Evolutionary conservation across 2,329 filamentous ascomycete genomes (phyloP), one percentile per base, ranked within the genome.

Genomic region (Xylaria sp.): DNA sequence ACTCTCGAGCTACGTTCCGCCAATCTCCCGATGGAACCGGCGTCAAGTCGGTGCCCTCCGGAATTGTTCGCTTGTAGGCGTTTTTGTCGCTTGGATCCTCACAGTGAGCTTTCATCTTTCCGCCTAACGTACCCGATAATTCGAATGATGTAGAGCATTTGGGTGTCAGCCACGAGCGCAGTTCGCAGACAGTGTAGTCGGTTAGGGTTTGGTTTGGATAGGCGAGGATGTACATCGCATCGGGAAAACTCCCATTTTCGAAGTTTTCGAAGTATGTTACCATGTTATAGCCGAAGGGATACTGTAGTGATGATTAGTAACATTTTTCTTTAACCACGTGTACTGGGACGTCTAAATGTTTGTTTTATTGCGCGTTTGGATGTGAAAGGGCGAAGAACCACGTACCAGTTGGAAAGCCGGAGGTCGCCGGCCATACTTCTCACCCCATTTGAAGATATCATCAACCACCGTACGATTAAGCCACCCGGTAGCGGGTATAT

Each of bases 361-460:
- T 4, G 18, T 7, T 9, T 18, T 12, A 31, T 46, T n/a, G 36
- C 18, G 20, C 20, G 48, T 20, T n/a, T 18, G 31, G 10, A 36
- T 12, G 6, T 15, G 18, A 39, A 62, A 41, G 46, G 25, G 20
- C 18, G 13, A 55, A 39, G 18, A 49, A 9, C n/a, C 67, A 82
- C 78, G 78, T 79, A 80, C 84, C 58, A 83, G 76, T 65, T 75
- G 80, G 71, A 88, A 90, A 6, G 86, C 83, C 0, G 86, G 89
- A 7, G 87, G 86, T 0, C 81, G 79, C 48, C 89, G 82, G 0
- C 77, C 69, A 62, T 88, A 84, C 39, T 84, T 78, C 1, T 82
- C 74, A 0, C 89, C 89, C 88, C 91, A 94, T 10, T 83, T 83
- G 74, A 95, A 95, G 1, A 94, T 80, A 2, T 92, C 86, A 73